Evolutionary conservation across 306 rosid genomes (phyloP), one percentile per base, ranked within the genome.

Genomic region (Pachyrhizus erosus): DNA sequence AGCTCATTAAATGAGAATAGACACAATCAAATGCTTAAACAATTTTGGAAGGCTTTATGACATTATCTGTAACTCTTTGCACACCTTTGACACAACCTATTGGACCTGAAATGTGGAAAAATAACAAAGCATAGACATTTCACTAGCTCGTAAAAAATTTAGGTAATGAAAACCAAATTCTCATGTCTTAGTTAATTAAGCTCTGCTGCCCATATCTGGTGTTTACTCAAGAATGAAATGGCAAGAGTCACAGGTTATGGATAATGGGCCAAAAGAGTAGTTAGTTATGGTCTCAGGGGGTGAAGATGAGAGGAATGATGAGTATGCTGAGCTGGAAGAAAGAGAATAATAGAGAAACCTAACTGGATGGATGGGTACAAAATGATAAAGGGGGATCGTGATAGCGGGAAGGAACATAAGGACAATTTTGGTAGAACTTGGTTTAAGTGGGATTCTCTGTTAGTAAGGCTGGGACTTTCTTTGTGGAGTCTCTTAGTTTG

Each of bases 61-160:
- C 72, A 27, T 40, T 65, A 81, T 24, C 27, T 11, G 34, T 34
- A 65, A 74, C 46, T 74, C 40, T 48, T 49, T 18, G 58, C 68
- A 39, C 68, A 66, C 77, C 51, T 46, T 34, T 46, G 49, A 65
- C 48, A 40, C 51, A 49, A 29, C 51, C 60, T 27, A 75, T 27
- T 34, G 81, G 65, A 42, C 80, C 49, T 66, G 62, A 75, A 75
- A 26, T 5, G 14, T n/a, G 70, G 76, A 52, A 15, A 73, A 48
- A 73, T 26, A 57, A 65, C 61, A 24, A 45, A 43, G 55, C 67
- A 61, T 31, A 31, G 11, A 52, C 10, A 62, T 37, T 39, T 26
- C 49, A 73, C 70, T 51, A 18, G 68, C 43, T 37, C 10, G 10
- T 37, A 37, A 37, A 37, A 37, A 5, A 7, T 37, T 37, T 37